phyloP scores from a whole-genome alignment of 805 yeast species.

The Yamadazyma nakazawae region DNA sequence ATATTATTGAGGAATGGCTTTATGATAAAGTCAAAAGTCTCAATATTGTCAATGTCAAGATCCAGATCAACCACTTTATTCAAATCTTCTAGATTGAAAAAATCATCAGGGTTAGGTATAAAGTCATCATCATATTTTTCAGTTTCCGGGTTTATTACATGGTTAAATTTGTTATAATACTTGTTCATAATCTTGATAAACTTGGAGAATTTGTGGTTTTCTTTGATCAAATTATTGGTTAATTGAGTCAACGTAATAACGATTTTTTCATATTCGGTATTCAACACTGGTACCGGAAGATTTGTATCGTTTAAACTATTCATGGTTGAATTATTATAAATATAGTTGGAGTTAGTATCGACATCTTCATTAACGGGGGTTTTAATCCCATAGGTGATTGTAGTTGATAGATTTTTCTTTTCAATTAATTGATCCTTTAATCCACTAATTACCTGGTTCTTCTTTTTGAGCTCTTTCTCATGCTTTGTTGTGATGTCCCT shows the following conservation, averaged over 20 bases:
- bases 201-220: slow-evolving; percentile 34
- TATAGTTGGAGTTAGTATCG: slow-evolving; percentile 20
- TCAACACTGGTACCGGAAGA: slow-evolving; percentile 15
- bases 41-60: slow-evolving; percentile 32
- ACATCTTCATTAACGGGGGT: background rate
- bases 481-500: slow-evolving; percentile 30
- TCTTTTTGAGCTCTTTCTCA: slow-evolving; percentile 33
- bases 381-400: slow-evolving; percentile 23
- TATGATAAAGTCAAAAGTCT: slow-evolving; percentile 32
- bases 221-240: slow-evolving; percentile 33
- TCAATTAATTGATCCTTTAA: slow-evolving; percentile 35
- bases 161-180: slow-evolving; percentile 27
- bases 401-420: slow-evolving; percentile 27
- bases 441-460: slow-evolving; percentile 28
- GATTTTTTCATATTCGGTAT: slow-evolving; percentile 29
- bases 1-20: slow-evolving; percentile 34
- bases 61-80: slow-evolving; percentile 7
- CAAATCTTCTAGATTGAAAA: slow-evolving; percentile 6
- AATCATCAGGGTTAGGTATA: slow-evolving; percentile 31
- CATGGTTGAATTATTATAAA: slow-evolving; percentile 32
- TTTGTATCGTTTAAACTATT: slow-evolving; percentile 19
- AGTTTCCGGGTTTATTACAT: slow-evolving; percentile 6
- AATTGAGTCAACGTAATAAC: slow-evolving; percentile 32
- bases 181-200: slow-evolving; percentile 27
- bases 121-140: slow-evolving; percentile 3